Evolutionary conservation across 768 basidiomycete genomes (phyloP).

Genomic region (Cyathus striatus): DNA sequence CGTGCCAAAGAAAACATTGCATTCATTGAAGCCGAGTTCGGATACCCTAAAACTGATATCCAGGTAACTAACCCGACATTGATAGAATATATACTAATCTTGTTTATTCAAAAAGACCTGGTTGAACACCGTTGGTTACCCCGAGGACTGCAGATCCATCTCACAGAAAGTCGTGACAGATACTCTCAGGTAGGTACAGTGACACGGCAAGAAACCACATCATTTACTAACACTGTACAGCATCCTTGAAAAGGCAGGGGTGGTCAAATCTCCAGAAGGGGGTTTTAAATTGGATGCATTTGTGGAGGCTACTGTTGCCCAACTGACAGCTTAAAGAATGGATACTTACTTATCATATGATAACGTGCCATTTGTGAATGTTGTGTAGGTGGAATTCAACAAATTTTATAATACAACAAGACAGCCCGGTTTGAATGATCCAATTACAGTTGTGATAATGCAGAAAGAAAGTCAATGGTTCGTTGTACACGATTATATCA

Average conservation of each 20-base stretch:
- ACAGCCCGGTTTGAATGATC: no score
- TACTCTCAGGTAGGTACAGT: conserved; percentile 56
- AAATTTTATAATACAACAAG: no score
- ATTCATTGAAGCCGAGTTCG: conserved; percentile 76
- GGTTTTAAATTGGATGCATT: conserved; percentile 56
- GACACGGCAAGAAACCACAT: not conserved
- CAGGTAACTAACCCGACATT: conserved; percentile 33
- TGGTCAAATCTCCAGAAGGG: conserved; percentile 50
- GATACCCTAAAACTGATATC: conserved; percentile 80
- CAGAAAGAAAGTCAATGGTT: not conserved
- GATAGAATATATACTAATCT: not conserved
- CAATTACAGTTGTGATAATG: no score
- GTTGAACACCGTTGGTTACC: conserved; percentile 77
- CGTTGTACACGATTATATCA: not conserved
- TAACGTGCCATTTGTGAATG: no score
- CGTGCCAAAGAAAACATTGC: conserved; percentile 57
- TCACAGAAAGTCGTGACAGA: conserved; percentile 59
- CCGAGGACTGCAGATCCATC: conserved; percentile 58
- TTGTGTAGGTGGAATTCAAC: no score
- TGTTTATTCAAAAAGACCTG: no score
- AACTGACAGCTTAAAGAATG: conserved; percentile 34
- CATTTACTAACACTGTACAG: conserved; percentile 28
- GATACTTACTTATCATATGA: no score
- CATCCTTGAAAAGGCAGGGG: conserved; percentile 72
- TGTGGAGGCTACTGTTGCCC: conserved; percentile 49